Evolutionary conservation across 768 basidiomycete species (phyloP), one percentile per base, ranked within the genome.

Genomic region (Boletus coccyginus): DNA sequence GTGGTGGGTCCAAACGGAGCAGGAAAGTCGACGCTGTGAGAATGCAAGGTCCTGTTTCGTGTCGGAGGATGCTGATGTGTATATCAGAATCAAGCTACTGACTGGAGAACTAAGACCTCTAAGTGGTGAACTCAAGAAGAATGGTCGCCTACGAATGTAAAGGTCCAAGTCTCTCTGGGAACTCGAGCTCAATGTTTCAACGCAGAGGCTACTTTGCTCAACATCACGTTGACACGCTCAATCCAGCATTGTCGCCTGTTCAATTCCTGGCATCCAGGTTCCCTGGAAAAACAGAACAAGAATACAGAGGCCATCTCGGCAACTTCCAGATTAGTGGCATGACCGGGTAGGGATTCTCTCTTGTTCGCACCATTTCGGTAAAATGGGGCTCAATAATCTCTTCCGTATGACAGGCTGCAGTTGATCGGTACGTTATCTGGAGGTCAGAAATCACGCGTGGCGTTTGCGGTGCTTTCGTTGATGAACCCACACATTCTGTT

Each of bases 271-370:
- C 93, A 14, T 85, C 86, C 24, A 91, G 84, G 66, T 98, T 90
- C 78, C 97, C 97, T 1, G 96, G 97, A 0, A 89, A 88, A 73
- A 92, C 82, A 7, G 97, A 98, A 73, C 96, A 98, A 71, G 97
- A 98, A 70, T 98, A 98, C 70, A 82, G 97, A 58, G 72, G 75
- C n/a, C 97, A 98, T 74, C 79, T 99, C 13, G 97, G 96, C 7
- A 94, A 95, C 56, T 97, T 98, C 77, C 95, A 97, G 64, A 96
- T 98, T 65, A 97, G 92, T 57, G 94, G 94, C 42, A 87, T 96
- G 85, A 96, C 94, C 2, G 90, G 92, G 90, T 89, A 49, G 38
- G 77, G 5, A n/a, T 66, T 33, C 55, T 31, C 24, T 33, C 36
- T 43, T 36, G 52, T 47, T 24, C 24, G 35, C 50, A 46, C 36